Evolutionary conservation across 1,139 yeast genomes (phyloP), one percentile per base, ranked within the genome.

Genomic region (Zygosaccharomyces sapae): DNA sequence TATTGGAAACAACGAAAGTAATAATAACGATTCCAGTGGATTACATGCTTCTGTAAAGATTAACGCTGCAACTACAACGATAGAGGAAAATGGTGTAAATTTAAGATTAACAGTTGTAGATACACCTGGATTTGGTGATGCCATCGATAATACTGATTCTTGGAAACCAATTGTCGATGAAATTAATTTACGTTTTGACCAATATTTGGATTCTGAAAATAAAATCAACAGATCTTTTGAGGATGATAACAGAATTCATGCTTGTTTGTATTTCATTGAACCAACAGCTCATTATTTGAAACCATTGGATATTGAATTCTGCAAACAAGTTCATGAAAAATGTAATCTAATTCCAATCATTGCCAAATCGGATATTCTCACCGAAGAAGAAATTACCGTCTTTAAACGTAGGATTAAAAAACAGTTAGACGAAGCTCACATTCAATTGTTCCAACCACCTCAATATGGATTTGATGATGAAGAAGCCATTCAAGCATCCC

Each of bases 111-210:
- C 88, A 41, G 86, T 94, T 42, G 79, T 92, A 55, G 92, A 90
- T 55, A 81, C 97, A 30, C 95, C 95, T 25, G 97, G 97, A 1
- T 94, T 88, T 69, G 98, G 97, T 56, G 97, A 88, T 62, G 79
- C 82, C 44, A 82, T 92, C 65, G 87, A 94, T 71, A 92, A 89
- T 69, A 73, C 81, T 38, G 90, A 88, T 61, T 77, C 95, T 24
- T 94, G 97, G 97, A 81, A 80, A 66, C 96, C 97, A 51, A 87
- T 94, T 58, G 85, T 90, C 48, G 90, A 86, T 51, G 96, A 90
- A 69, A 83, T 94, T 63, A 87, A 89, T 67, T 70, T 75, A 55
- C 81, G 97, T 63, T 94, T 84, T 65, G 96, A 92, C 68, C 77
- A 79, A 56, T 90, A 82, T 66, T 80, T 94, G 70, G 97, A 92